Evolutionary conservation across 768 basidiomycete genomes (phyloP).

Genomic region (Hebeloma cylindrosporum): DNA sequence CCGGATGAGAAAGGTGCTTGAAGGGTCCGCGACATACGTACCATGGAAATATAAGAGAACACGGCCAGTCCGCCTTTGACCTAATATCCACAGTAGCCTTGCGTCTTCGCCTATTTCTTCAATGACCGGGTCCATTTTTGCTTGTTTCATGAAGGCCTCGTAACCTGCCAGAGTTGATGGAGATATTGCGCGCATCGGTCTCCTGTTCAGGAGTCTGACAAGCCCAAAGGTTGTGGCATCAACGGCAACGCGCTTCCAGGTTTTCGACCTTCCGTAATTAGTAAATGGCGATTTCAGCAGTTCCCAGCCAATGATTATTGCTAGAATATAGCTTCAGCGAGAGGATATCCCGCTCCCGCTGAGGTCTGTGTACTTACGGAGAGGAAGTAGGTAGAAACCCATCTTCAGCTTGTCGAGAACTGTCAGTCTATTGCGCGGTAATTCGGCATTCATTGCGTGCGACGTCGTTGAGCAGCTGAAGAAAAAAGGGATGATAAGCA

Average conservation of each 20-base stretch:
- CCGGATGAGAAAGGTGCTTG: background rate
- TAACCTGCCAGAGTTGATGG: conserved; percentile 19
- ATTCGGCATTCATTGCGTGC: too few species aligned
- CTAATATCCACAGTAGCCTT: conserved; percentile 29
- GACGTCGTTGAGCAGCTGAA: too few species aligned
- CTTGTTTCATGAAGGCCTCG: conserved; percentile 14
- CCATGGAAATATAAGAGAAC: conserved; percentile 30
- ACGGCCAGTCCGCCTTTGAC: conserved; percentile 21
- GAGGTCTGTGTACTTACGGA: too few species aligned
- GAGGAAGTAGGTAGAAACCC: too few species aligned
- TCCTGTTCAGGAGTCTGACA: conserved; percentile 10
- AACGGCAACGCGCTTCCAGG: conserved; percentile 13
- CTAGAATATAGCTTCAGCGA: too few species aligned
- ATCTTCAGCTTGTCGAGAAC: too few species aligned
- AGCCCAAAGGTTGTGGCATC: conserved; percentile 10
- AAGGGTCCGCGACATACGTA: background rate
- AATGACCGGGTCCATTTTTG: conserved; percentile 12
- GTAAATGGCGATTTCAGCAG: conserved; percentile 11
- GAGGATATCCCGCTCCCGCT: too few species aligned
- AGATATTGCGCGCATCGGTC: conserved; percentile 11
- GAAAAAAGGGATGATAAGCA: too few species aligned
- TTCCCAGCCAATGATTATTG: conserved; percentile 5
- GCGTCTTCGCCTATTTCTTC: conserved; percentile 26
- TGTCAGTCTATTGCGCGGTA: too few species aligned
- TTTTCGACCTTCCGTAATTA: conserved; percentile 13